Evolutionary conservation across 2,329 filamentous ascomycete species (phyloP).

Genomic region (Neonectria punicea): DNA sequence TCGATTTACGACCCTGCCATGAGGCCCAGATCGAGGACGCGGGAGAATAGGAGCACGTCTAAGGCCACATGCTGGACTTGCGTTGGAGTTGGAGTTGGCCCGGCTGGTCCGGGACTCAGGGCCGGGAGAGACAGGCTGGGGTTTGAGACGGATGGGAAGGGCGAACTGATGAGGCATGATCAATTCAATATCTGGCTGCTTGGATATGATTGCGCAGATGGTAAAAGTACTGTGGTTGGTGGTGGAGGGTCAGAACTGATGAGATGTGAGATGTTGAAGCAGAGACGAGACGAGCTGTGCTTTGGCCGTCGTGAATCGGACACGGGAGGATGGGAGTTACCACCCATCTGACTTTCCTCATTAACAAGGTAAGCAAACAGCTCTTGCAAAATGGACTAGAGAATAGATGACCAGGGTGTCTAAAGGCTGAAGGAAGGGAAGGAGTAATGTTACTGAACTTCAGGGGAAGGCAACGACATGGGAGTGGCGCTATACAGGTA

Average conservation of each 20-base stretch:
- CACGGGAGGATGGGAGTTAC: not conserved
- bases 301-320: not conserved
- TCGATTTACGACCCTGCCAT: not conserved
- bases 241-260: not conserved
- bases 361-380: not conserved
- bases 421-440: not conserved
- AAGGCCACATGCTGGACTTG: not conserved
- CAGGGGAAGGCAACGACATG: not conserved
- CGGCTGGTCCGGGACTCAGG: constrained; percentile 7
- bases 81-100: constrained; percentile 8
- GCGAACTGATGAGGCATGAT: constrained; percentile 33
- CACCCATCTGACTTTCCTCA: not conserved
- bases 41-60: constrained; percentile 18
- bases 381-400: not conserved
- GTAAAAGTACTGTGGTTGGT: not conserved
- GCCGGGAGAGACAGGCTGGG: not conserved
- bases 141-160: constrained; percentile 29
- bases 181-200: constrained; percentile 7
- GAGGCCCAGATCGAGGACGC: constrained; percentile 4
- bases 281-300: not conserved
- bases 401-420: not conserved
- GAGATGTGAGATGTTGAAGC: not conserved
- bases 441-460: not conserved
- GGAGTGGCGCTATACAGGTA: not conserved
- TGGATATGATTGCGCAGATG: constrained; percentile 5